Evolutionary conservation across 2,329 filamentous ascomycete species (phyloP).

Genomic region (Geosmithia morbida): DNA sequence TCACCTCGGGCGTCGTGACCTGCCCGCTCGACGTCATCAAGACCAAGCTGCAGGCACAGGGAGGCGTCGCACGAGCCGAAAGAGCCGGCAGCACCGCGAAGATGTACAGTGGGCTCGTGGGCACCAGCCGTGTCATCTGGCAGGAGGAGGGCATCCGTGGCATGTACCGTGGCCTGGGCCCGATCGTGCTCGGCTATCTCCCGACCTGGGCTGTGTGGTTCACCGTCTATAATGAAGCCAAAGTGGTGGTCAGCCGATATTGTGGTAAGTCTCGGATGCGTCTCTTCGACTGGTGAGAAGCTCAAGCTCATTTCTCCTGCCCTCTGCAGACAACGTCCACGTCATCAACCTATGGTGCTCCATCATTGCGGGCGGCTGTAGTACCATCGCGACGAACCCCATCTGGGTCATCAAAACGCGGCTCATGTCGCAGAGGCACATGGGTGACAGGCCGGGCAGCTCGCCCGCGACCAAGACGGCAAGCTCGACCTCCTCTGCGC

Average conservation of each 20-base stretch:
- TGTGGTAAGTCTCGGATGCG: conserved; percentile 33
- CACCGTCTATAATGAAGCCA: conserved; percentile 86
- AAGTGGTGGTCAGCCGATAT: conserved; percentile 54
- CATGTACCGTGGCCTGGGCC: conserved; percentile 84
- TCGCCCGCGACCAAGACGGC: not conserved
- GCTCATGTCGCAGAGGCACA: conserved; percentile 80
- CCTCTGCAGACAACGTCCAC: conserved; percentile 51
- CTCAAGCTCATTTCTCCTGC: not conserved
- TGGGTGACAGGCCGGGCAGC: not conserved
- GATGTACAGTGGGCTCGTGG: conserved; percentile 76
- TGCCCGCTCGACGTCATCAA: conserved; percentile 98
- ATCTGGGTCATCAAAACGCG: conserved; percentile 99
- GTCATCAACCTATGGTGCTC: conserved; percentile 79
- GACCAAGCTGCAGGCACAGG: conserved; percentile 92
- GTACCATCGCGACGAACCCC: conserved; percentile 87
- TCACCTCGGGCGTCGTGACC: conserved; percentile 86
- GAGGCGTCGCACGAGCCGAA: conserved; percentile 52
- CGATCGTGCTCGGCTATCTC: conserved; percentile 88
- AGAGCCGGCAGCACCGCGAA: conserved; percentile 32
- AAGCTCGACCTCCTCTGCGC: conserved; percentile 32
- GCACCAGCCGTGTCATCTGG: conserved; percentile 78
- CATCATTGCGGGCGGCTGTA: conserved; percentile 79
- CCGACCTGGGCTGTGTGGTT: conserved; percentile 98
- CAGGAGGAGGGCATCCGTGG: conserved; percentile 76
- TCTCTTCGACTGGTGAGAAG: not conserved